These are phyloP conservation scores for Aspergillus kassunensis DNA, from an alignment of 495 filamentous ascomycete species.

Conservation along the genomic window DNA sequence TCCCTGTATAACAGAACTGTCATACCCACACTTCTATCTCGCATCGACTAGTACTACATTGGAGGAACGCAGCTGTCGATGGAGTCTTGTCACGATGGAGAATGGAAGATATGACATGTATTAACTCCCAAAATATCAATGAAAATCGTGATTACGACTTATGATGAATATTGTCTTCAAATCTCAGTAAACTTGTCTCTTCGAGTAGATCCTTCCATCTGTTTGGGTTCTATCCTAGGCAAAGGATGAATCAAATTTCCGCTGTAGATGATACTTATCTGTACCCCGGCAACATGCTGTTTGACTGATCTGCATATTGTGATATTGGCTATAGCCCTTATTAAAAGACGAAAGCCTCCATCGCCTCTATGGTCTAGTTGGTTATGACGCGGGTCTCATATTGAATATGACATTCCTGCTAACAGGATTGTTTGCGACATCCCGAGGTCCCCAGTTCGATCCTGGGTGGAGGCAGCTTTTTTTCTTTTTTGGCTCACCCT, in stretches of 20 bases:
- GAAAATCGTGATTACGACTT: slow-evolving; percentile 14
- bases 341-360: too few species aligned
- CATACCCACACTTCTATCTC: slow-evolving; percentile 11
- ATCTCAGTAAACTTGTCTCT: too few species aligned
- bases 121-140: slow-evolving; percentile 10
- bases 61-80: slow-evolving; percentile 22
- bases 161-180: slow-evolving; percentile 7
- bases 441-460: slow-evolving; percentile 14
- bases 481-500: neutral
- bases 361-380: slow-evolving; percentile 14
- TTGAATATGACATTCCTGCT: slow-evolving; percentile 12
- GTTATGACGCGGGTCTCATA: slow-evolving; percentile 14
- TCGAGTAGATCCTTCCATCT: too few species aligned
- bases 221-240: too few species aligned
- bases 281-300: too few species aligned
- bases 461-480: slow-evolving; percentile 8
- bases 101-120: slow-evolving; percentile 15
- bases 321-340: too few species aligned
- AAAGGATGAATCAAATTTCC: too few species aligned
- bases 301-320: too few species aligned
- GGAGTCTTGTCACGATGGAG: slow-evolving; percentile 1
- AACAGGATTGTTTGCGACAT: slow-evolving; percentile 9
- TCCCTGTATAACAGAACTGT: slow-evolving; percentile 29
- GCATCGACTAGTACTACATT: slow-evolving; percentile 19
- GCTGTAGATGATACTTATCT: too few species aligned